Conservation (phyloP, 2,329 filamentous ascomycete species). For the Rosellinia necatrix region DNA sequence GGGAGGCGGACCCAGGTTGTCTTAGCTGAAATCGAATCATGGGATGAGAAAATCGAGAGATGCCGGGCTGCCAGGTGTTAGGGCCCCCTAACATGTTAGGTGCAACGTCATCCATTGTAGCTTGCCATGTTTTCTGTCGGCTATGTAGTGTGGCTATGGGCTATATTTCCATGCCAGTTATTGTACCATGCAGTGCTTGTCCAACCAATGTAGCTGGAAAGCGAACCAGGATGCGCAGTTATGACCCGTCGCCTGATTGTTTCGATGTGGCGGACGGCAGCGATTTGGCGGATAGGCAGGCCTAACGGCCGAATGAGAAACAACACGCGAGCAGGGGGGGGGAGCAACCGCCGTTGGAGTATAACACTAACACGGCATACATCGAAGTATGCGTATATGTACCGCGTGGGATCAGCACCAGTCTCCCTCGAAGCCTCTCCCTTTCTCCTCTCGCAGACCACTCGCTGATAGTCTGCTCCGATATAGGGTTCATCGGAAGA, state of each 20-base stretch:
- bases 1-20: not conserved
- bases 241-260: slow-evolving; percentile 30
- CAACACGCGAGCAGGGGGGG: slow-evolving; percentile 15
- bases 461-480: slow-evolving; percentile 4
- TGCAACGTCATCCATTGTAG: slow-evolving; percentile 23
- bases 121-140: slow-evolving; percentile 9
- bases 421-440: slow-evolving; percentile 1
- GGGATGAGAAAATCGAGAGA: slow-evolving; percentile 8
- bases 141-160: not conserved
- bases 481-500: slow-evolving; percentile 16
- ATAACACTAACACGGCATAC: slow-evolving; percentile 11
- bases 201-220: slow-evolving; percentile 22
- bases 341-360: slow-evolving; percentile 15
- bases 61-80: slow-evolving; percentile 11
- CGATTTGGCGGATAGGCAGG: slow-evolving; percentile 17
- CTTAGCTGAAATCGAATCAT: not conserved
- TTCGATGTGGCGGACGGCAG: slow-evolving; percentile 26
- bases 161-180: slow-evolving; percentile 12
- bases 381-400: slow-evolving; percentile 11
- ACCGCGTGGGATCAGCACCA: not conserved
- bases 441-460: not conserved
- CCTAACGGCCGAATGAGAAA: slow-evolving; percentile 22
- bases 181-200: not conserved
- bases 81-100: slow-evolving; percentile 1
- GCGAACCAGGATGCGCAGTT: slow-evolving; percentile 29